Percentiles rank a stretch among this genome's conserved stretches.
Evolutionary conservation across 768 basidiomycete species (phyloP).

Genomic region (Rubroboletus satanas): DNA sequence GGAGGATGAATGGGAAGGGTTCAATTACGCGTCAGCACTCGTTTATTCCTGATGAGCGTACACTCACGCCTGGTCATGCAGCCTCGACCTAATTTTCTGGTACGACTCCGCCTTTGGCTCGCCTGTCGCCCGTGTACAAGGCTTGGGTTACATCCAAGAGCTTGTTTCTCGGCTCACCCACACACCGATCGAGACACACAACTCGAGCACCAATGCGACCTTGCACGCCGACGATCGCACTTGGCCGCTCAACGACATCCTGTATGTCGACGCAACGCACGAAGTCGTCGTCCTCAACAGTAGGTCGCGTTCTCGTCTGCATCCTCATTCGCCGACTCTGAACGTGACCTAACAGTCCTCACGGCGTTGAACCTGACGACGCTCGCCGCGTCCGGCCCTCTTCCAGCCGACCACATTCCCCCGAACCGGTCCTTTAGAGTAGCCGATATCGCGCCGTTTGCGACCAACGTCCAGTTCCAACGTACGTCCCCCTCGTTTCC

Average conservation of each 20-base stretch:
- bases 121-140: constrained; percentile 71
- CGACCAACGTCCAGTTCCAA: constrained; percentile 87
- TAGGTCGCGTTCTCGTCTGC: constrained; percentile 29
- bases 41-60: not conserved
- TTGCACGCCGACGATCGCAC: constrained; percentile 63
- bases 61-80: constrained; percentile 1
- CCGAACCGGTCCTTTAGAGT: constrained; percentile 62
- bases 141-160: constrained; percentile 80
- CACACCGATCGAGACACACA: constrained; percentile 62
- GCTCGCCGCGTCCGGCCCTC: constrained; percentile 67
- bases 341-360: constrained; percentile 46
- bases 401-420: constrained; percentile 72
- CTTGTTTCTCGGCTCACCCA: constrained; percentile 79
- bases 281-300: constrained; percentile 90
- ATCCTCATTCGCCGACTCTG: not conserved
- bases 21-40: constrained; percentile 69
- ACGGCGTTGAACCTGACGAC: constrained; percentile 81
- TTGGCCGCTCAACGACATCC: constrained; percentile 65
- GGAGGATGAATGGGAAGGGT: constrained; percentile 89
- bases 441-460: constrained; percentile 80
- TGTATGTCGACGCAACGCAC: constrained; percentile 89
- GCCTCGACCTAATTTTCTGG: constrained; percentile 26
- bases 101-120: constrained; percentile 81
- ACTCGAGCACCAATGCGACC: constrained; percentile 83
- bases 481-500: constrained; percentile 42